Evolutionary conservation across 2,329 filamentous ascomycete genomes (phyloP).

Genomic region (Bipolaris zeicola): DNA sequence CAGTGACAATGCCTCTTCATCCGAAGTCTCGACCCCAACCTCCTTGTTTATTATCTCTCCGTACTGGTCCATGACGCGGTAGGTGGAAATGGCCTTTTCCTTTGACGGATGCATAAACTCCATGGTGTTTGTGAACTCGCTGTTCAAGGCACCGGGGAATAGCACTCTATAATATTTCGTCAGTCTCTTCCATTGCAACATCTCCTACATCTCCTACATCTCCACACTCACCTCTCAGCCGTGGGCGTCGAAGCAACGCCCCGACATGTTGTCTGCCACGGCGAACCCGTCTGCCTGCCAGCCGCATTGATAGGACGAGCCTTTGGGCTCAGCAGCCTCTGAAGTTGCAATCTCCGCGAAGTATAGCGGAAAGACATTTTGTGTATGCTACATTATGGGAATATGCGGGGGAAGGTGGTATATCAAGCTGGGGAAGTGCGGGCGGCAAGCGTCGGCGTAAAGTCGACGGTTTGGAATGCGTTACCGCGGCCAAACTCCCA

Average conservation of each 20-base stretch:
- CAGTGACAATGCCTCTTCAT: slow-evolving; percentile 64
- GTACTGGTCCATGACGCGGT: slow-evolving; percentile 88
- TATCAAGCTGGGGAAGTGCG: slow-evolving; percentile 29
- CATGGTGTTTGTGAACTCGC: slow-evolving; percentile 83
- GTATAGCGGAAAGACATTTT: slow-evolving; percentile 44
- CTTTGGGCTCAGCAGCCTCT: slow-evolving; percentile 19
- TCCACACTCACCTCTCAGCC: slow-evolving; percentile 61
- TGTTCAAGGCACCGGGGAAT: slow-evolving; percentile 95
- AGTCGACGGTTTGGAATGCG: slow-evolving; percentile 4
- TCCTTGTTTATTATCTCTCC: slow-evolving; percentile 78
- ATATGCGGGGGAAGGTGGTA: slow-evolving; percentile 18
- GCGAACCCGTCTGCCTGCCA: slow-evolving; percentile 16
- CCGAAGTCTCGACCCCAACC: slow-evolving; percentile 68
- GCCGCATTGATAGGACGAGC: slow-evolving; percentile 27
- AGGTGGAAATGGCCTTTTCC: slow-evolving; percentile 82
- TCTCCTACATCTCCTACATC: not conserved
- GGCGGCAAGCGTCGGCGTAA: slow-evolving; percentile 40
- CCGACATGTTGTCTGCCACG: slow-evolving; percentile 56
- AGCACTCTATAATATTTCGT: slow-evolving; percentile 54
- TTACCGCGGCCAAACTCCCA: slow-evolving; percentile 3
- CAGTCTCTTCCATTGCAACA: not conserved
- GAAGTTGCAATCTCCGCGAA: slow-evolving; percentile 31
- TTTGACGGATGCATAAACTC: slow-evolving; percentile 73
- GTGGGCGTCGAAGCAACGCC: slow-evolving; percentile 64
- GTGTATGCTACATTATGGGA: slow-evolving; percentile 27